Conservation (phyloP, 2,329 filamentous ascomycete species). For the Diaporthe destruens region DNA sequence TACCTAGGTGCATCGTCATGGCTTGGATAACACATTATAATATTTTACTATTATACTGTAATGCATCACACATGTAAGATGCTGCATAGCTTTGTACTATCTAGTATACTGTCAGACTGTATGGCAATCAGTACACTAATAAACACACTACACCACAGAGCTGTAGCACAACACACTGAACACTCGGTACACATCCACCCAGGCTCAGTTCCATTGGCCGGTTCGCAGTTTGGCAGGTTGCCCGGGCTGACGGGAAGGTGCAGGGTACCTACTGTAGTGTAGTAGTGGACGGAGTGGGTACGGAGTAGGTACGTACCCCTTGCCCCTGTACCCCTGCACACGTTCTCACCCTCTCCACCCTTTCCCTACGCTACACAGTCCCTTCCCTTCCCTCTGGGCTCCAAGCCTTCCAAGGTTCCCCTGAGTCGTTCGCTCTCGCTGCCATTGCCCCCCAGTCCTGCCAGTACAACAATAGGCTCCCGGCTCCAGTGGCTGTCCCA, state of each 20-base stretch:
- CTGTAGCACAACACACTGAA: too few species aligned
- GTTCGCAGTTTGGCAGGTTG: not conserved
- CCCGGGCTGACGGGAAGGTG: conserved; percentile 14
- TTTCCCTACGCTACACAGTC: conserved; percentile 8
- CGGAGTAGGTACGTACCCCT: too few species aligned
- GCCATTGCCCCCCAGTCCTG: too few species aligned
- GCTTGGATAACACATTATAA: not conserved
- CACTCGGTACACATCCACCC: not conserved
- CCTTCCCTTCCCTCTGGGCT: conserved; percentile 23
- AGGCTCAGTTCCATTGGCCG: not conserved
- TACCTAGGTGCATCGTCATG: not conserved
- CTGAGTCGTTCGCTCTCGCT: conserved; percentile 30
- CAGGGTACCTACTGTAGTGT: conserved; percentile 15
- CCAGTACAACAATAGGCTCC: too few species aligned
- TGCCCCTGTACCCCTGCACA: not conserved
- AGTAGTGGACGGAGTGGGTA: too few species aligned
- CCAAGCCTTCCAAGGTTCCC: conserved; percentile 18
- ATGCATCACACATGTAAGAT: not conserved
- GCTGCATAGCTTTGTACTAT: not conserved
- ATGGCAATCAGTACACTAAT: too few species aligned
- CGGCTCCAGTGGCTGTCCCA: conserved; percentile 21
- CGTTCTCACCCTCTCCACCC: not conserved
- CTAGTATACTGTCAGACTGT: too few species aligned
- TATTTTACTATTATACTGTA: too few species aligned
- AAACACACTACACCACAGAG: too few species aligned